Percentiles rank a stretch among this genome's conserved stretches.
phyloP scores from a whole-genome alignment of 345 rosid species.

The Viola odorata region DNA sequence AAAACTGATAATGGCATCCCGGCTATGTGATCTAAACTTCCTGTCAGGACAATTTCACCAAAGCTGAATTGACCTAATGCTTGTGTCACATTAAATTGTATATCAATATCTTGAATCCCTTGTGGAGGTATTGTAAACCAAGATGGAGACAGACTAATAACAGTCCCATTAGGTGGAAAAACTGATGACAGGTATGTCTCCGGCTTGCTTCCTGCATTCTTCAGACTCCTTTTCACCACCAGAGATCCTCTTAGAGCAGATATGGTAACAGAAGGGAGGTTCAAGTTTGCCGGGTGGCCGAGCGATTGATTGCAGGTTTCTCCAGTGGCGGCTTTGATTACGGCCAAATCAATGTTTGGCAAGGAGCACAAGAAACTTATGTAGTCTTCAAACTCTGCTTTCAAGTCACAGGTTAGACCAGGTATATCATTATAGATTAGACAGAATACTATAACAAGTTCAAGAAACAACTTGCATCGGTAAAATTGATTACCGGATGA shows the following conservation, averaged over 20 bases:
- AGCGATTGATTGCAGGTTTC: conserved; percentile 36
- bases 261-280: conserved; percentile 71
- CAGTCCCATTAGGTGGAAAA: conserved; percentile 62
- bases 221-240: conserved; percentile 46
- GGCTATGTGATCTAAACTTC: conserved; percentile 63
- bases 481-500: conserved; percentile 36
- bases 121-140: conserved; percentile 50
- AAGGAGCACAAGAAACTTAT: conserved; percentile 65
- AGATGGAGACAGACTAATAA: conserved; percentile 43
- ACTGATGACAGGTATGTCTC: conserved; percentile 51
- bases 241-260: conserved; percentile 39
- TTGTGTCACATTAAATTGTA: conserved; percentile 38
- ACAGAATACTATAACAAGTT: not conserved
- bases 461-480: not conserved
- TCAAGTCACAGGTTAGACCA: conserved; percentile 2
- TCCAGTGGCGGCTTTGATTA: conserved; percentile 46
- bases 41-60: conserved; percentile 63
- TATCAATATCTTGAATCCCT: conserved; percentile 42
- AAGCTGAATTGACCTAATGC: conserved; percentile 43
- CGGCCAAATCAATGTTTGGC: conserved; percentile 32
- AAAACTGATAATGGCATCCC: conserved; percentile 56
- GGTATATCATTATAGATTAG: not conserved
- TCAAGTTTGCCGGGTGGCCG: conserved; percentile 59
- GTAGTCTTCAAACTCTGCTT: conserved; percentile 59
- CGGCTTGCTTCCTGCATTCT: conserved; percentile 41